phyloP scores from a whole-genome alignment of 495 filamentous ascomycete genomes.

The Aspergillus panamensis region DNA sequence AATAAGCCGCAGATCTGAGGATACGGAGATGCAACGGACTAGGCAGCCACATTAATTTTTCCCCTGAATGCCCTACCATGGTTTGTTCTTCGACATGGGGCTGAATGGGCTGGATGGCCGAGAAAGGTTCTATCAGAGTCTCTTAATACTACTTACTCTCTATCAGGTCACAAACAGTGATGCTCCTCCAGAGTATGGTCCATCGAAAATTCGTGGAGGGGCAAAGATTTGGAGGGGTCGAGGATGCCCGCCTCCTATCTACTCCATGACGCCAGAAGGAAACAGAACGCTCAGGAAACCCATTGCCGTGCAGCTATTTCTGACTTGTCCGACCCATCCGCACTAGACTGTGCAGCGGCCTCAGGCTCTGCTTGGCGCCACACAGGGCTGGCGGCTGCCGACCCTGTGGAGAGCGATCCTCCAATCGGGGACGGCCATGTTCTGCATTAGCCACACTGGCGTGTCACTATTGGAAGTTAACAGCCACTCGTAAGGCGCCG shows the following conservation, averaged over 20 bases:
- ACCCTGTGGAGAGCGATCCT: background rate
- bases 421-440: background rate
- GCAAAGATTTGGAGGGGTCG: too few relatives aligned
- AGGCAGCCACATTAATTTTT: background rate
- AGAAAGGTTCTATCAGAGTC: background rate
- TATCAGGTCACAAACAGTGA: background rate
- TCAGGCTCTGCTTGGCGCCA: slow-evolving; percentile 1
- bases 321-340: background rate
- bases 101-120: background rate
- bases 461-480: background rate
- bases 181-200: too few relatives aligned
- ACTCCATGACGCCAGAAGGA: too few relatives aligned
- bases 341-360: background rate
- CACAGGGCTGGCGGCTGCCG: slow-evolving; percentile 4
- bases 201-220: too few relatives aligned
- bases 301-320: background rate
- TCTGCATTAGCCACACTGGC: slow-evolving; percentile 3
- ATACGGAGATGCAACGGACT: background rate
- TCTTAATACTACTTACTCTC: background rate
- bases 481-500: background rate
- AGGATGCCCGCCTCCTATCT: too few relatives aligned
- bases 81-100: background rate
- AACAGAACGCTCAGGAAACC: too few relatives aligned
- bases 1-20: background rate
- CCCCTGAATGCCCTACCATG: background rate